phyloP scores from a whole-genome alignment of 495 filamentous ascomycete genomes.

The Penicillium goetzii region DNA sequence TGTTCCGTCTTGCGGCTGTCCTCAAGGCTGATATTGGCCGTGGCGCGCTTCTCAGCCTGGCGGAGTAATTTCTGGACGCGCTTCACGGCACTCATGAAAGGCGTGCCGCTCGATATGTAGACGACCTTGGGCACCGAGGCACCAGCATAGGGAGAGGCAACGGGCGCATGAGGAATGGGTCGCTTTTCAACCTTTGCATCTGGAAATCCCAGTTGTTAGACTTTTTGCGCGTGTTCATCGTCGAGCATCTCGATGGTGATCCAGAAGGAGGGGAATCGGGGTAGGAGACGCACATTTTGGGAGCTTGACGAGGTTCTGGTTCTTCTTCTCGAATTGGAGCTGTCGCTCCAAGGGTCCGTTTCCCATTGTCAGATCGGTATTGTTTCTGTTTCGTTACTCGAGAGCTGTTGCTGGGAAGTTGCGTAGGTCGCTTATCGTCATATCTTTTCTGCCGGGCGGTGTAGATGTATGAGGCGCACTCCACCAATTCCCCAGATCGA shows the following conservation, averaged over 20 bases:
- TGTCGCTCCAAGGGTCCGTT: constrained; percentile 34
- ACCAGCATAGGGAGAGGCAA: constrained; percentile 60
- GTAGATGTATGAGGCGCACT: neutral
- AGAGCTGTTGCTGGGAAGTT: constrained; percentile 3
- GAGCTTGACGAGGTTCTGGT: constrained; percentile 42
- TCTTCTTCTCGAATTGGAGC: constrained; percentile 48
- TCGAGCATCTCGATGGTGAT: constrained; percentile 1
- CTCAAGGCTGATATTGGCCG: constrained; percentile 43
- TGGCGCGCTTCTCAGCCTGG: constrained; percentile 63
- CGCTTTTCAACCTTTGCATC: constrained; percentile 62
- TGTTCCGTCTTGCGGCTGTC: constrained; percentile 46
- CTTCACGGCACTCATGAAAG: constrained; percentile 82
- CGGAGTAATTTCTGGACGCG: constrained; percentile 74
- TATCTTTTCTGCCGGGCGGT: constrained; percentile 32
- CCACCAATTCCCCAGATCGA: too few species aligned
- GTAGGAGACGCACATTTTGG: constrained; percentile 38
- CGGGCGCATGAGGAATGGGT: constrained; percentile 70
- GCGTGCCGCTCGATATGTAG: constrained; percentile 75
- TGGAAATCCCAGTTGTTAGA: constrained; percentile 22
- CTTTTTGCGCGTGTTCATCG: constrained; percentile 16
- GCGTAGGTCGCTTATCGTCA: constrained; percentile 21
- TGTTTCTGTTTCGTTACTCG: constrained; percentile 2
- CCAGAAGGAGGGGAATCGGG: neutral
- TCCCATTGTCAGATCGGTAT: constrained; percentile 25
- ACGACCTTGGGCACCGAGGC: constrained; percentile 62